Evolutionary conservation across 352 stramenopile genomes (phyloP).

Genomic region (Globisporangium cystogenes): DNA sequence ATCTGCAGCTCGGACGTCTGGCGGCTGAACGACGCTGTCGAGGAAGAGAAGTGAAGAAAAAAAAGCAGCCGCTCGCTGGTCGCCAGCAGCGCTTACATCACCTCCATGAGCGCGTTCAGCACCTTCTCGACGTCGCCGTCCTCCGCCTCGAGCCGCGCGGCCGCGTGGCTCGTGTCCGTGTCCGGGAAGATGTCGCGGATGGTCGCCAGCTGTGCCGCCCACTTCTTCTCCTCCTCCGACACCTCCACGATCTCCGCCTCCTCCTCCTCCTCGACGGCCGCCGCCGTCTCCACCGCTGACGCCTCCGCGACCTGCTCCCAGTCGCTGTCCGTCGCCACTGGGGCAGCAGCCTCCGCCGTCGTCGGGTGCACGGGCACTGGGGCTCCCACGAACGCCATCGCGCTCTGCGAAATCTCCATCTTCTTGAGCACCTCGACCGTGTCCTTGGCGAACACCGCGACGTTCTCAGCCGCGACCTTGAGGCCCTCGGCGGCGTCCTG

Average conservation of each 20-base stretch:
- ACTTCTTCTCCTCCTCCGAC: conserved; percentile 76
- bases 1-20: too few species aligned
- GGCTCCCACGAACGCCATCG: conserved; percentile 2
- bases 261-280: conserved; percentile 30
- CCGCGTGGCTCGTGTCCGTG: conserved; percentile 32
- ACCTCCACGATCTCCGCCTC: conserved; percentile 31
- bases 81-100: conserved; percentile 34
- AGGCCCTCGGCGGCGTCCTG: conserved; percentile 3
- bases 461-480: conserved; percentile 31
- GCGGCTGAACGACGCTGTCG: too few species aligned
- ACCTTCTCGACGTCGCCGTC: conserved; percentile 82
- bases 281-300: background rate
- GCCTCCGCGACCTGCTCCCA: conserved; percentile 59
- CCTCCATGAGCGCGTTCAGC: conserved; percentile 77
- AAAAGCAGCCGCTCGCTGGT: too few species aligned
- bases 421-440: conserved; percentile 70
- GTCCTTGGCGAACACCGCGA: conserved; percentile 38
- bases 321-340: conserved; percentile 38
- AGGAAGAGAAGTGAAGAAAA: too few species aligned
- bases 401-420: conserved; percentile 18
- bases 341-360: conserved; percentile 5
- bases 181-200: conserved; percentile 73
- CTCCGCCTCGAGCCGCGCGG: conserved; percentile 71
- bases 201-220: conserved; percentile 58
- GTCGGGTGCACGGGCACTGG: conserved; percentile 9